These are phyloP conservation scores for Serendipita sp. DNA, from an alignment of 768 basidiomycete species.

Conservation along the genomic window DNA sequence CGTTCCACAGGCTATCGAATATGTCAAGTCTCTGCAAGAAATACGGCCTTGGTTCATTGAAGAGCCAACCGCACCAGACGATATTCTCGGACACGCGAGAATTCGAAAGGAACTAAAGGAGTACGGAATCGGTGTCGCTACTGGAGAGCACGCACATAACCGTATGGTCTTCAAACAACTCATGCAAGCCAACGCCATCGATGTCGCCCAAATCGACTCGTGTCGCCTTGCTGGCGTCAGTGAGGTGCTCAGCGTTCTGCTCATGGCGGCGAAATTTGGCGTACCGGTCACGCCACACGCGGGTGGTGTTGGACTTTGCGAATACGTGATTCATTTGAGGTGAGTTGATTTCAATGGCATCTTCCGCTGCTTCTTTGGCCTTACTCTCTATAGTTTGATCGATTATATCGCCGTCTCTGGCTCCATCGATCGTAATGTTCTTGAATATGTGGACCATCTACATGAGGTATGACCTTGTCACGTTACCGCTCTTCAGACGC, in stretches of 20 bases:
- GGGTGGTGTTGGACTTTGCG: conserved; percentile 84
- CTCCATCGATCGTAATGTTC: conserved; percentile 83
- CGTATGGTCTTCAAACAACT: conserved; percentile 93
- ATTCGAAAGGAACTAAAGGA: conserved; percentile 64
- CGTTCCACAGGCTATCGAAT: conserved; percentile 81
- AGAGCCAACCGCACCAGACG: conserved; percentile 85
- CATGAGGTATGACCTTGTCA: conserved; percentile 35
- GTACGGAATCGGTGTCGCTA: conserved; percentile 75
- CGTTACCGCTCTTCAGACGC: not conserved
- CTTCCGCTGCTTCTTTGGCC: not conserved
- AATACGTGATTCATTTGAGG: conserved; percentile 79
- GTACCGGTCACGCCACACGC: conserved; percentile 86
- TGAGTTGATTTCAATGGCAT: conserved; percentile 13
- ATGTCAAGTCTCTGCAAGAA: conserved; percentile 59
- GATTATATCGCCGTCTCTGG: conserved; percentile 89
- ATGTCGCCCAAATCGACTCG: conserved; percentile 89
- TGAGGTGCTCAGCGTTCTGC: conserved; percentile 74
- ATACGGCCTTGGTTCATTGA: conserved; percentile 96
- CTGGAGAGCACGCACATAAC: conserved; percentile 90
- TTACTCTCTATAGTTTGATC: conserved; percentile 41
- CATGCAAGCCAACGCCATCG: conserved; percentile 78
- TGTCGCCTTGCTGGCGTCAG: conserved; percentile 87
- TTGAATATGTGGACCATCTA: conserved; percentile 79
- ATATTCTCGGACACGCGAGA: conserved; percentile 37
- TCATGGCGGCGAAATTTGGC: conserved; percentile 87